Base-by-base conservation (phyloP, 805 yeast species). In the Wickerhamomyces xylosicus region DNA sequence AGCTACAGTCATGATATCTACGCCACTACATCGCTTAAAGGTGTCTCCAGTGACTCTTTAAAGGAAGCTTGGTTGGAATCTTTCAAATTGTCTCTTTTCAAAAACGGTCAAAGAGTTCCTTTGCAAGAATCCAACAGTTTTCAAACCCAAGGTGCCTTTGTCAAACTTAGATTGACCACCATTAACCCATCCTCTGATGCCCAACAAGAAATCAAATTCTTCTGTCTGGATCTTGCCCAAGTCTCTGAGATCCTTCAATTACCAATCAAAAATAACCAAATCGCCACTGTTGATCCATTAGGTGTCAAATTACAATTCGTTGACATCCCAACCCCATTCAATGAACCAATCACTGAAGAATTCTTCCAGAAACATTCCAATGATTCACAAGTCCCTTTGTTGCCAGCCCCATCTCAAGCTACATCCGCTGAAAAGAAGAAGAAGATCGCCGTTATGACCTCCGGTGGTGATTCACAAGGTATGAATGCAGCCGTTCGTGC, bases 401-500 rank as follows among this genome's bases (percentile, higher is more conserved):
- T 31, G 20, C 44, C 43, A 16, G 3, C 37, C 4, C 25, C 29
- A 17, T 4, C 33, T 4, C 28, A 36, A 21, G 17, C 34, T 11
- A 32, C 33, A 15, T 25, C 41, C 5, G 35, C 34, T 5, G 35
- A 41, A 6, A 36, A 38, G 31, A 55, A 44, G 43, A 58, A 62
- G 51, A 74, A 78, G 47, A 84, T 90, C 48, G 98, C 95, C 5
- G 92, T 90, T 35, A 87, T 90, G 89, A 90, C 98, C 11, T 85
- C 95, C 1, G 98, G 98, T 50, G 98, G 98, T 62, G 98, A 92
- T 60, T 85, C 97, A 40, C 97, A 94, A 20, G 98, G 98, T 52
- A 92, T 90, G 98, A 85, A 86, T 62, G 89, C 97, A 4, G 84
- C 80, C 28, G 97, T 90, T 11, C 73, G 97, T 47, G 95, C 97